Percentiles rank a stretch among this genome's conserved stretches.
Evolutionary conservation across 176 grass and related monocot species (phyloP).

Genomic region (Saccharum spontaneum): DNA sequence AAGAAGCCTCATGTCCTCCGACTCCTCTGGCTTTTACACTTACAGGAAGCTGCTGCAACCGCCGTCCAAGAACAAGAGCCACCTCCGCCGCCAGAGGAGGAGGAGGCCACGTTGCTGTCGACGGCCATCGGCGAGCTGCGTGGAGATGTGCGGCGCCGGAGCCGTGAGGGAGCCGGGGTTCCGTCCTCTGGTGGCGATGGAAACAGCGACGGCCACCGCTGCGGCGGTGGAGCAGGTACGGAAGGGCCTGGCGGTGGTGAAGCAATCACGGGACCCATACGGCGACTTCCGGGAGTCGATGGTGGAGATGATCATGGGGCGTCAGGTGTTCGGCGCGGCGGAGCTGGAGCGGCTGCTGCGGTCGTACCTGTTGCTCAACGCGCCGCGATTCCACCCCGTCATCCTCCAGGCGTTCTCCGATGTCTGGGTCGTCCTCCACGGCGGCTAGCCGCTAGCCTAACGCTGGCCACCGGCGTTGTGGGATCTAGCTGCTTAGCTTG

Average conservation of each 20-base stretch:
- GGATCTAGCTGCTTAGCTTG: not conserved
- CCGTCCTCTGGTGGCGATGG: conserved; percentile 35
- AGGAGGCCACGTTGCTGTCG: not conserved
- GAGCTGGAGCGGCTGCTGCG: conserved; percentile 87
- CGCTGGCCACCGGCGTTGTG: not conserved
- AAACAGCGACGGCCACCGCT: not conserved
- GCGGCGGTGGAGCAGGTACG: conserved; percentile 46
- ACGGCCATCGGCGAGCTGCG: conserved; percentile 34
- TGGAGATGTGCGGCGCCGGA: conserved; percentile 39
- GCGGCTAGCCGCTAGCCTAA: conserved; percentile 28
- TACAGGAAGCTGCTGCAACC: not conserved
- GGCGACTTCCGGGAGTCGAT: conserved; percentile 84
- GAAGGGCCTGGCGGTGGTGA: conserved; percentile 70
- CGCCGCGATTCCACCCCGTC: conserved; percentile 69
- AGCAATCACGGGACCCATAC: conserved; percentile 85
- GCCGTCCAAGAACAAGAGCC: not conserved
- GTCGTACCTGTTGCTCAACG: conserved; percentile 86
- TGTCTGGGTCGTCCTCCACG: conserved; percentile 81
- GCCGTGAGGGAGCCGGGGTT: conserved; percentile 46
- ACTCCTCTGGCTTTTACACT: conserved; percentile 68
- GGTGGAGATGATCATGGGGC: conserved; percentile 90
- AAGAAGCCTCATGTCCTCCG: conserved; percentile 62
- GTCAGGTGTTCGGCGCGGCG: conserved; percentile 69
- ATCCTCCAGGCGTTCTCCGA: conserved; percentile 99
- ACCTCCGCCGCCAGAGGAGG: not conserved